Conservation (phyloP, 768 basidiomycete species). For the Lentinula sp. region DNA sequence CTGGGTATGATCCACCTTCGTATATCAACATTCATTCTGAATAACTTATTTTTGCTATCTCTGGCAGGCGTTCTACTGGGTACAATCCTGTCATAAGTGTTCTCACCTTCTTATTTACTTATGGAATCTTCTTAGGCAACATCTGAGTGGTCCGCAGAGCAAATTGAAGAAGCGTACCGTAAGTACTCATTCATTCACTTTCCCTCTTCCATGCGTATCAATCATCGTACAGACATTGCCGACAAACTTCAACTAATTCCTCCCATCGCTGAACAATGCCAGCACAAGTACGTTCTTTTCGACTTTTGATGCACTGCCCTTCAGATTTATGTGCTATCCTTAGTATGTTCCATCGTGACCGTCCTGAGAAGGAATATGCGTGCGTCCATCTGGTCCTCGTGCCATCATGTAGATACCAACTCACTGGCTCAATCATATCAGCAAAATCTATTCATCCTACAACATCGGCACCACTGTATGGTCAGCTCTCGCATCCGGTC, state of each 20-base stretch:
- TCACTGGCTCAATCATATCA: conserved; percentile 27
- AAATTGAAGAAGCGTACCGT: conserved; percentile 66
- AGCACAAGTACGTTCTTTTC: conserved; percentile 46
- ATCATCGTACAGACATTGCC: conserved; percentile 47
- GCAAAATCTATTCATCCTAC: conserved; percentile 56
- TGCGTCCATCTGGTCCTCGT: conserved; percentile 18
- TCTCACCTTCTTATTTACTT: neutral
- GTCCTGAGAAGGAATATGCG: conserved; percentile 76
- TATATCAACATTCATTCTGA: neutral
- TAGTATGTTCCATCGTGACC: conserved; percentile 73
- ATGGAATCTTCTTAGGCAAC: conserved; percentile 31
- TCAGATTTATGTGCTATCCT: neutral
- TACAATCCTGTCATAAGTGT: neutral
- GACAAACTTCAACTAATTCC: conserved; percentile 56
- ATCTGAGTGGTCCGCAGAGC: conserved; percentile 69
- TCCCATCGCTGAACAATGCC: conserved; percentile 75
- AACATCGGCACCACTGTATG: conserved; percentile 65
- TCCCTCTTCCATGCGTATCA: neutral
- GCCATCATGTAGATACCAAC: neutral
- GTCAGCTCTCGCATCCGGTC: conserved; percentile 65
- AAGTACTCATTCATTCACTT: conserved; percentile 13
- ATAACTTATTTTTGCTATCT: neutral
- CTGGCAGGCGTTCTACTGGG: conserved; percentile 56
- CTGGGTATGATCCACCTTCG: conserved; percentile 35
- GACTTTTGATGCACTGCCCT: neutral